Evolutionary conservation across 176 grass and related monocot species (phyloP).

Genomic region (maize (Zea mays)): Zm-B73-REFERENCE-NAM-5.0 NC_050101.1:171246001-171246500

Average conservation of each 20-base stretch:
- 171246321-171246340: not conserved
- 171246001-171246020: no score
- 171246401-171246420: not conserved
- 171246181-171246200: not conserved
- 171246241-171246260: not conserved
- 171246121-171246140: no score
- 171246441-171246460: not conserved
- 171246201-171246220: not conserved
- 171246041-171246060: no score
- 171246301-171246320: not conserved
- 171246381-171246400: not conserved
- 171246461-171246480: not conserved
- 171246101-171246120: no score
- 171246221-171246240: not conserved
- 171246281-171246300: not conserved
- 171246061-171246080: no score
- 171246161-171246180: not conserved
- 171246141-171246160: no score
- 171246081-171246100: no score
- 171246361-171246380: not conserved
- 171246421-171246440: not conserved
- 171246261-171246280: not conserved
- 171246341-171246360: constrained; percentile 9
- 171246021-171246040: no score
- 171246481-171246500: not conserved